Evolutionary conservation across 1,284 basidiomycete species (phyloP), one percentile per base, ranked within the genome.

Genomic region (Erythrobasidium hasegawianum): DNA sequence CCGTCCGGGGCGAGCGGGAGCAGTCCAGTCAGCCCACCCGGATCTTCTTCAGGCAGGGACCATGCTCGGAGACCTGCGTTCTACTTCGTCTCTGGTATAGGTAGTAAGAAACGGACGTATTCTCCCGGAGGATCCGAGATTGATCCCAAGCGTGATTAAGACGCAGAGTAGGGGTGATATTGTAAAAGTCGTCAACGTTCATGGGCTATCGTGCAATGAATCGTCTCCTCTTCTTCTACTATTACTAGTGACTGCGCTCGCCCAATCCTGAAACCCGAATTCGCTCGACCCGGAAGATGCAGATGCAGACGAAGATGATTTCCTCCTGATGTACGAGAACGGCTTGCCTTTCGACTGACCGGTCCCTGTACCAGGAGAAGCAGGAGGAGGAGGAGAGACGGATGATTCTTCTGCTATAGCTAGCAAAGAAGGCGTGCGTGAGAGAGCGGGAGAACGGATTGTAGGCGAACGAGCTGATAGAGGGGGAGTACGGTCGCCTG

Each of bases 351-450:
- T 33, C 20, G 47, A 26, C n/a, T n/a, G n/a, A n/a, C n/a, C n/a
- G 40, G 40, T 41, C 11, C 40, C 40, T n/a, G 10, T n/a, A 11
- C n/a, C n/a, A n/a, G 40, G 11, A 41, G 10, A 10, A 41, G 40
- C n/a, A 20, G 61, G 56, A 22, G 33, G 22, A 53, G 39, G 53
- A 18, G 61, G 61, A n/a, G 61, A 64, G 2, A 57, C 53, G 7
- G 62, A 65, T n/a, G 62, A 18, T 40, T 65, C 62, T 39, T 65
- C 62, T 2, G 18, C 43, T 49, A 65, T 65, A 38, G 62, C 62
- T 1, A 58, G 43, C 16, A 65, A 18, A 10, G 55, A 57, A 11
- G 62, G 62, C n/a, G 62, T 65, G 14, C 62, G 55, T 38, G 53
- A 57, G n/a, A 65, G 56, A 5, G 62, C 40, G 26, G 62, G 62